phyloP scores from a whole-genome alignment of 2,329 filamentous ascomycete genomes.

The Fusarium sp. region DNA sequence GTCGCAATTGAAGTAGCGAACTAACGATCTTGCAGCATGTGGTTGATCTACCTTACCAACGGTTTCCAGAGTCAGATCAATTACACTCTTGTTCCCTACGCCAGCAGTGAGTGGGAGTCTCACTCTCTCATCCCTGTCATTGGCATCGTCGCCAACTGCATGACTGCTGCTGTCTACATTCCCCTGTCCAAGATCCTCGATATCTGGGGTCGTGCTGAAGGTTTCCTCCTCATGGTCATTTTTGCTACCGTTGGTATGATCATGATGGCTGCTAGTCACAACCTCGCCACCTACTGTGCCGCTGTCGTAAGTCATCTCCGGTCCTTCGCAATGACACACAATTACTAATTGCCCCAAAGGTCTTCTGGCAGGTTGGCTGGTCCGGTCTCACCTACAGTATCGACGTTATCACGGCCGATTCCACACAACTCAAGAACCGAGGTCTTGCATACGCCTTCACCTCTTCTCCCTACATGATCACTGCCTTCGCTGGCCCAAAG shows the following conservation, averaged over 20 bases:
- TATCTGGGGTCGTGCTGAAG: conserved; percentile 70
- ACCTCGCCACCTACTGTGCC: conserved; percentile 57
- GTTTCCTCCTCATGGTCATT: conserved; percentile 63
- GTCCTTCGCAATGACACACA: accelerated
- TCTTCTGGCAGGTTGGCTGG: conserved; percentile 71
- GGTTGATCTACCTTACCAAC: conserved; percentile 62
- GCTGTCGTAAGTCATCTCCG: conserved; percentile 50
- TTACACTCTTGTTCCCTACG: conserved; percentile 55
- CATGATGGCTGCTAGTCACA: conserved; percentile 68
- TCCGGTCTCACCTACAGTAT: conserved; percentile 70
- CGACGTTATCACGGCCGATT: conserved; percentile 73
- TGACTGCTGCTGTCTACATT: conserved; percentile 68
- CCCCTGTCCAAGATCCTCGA: conserved; percentile 71
- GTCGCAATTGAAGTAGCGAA: background rate
- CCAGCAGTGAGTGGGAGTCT: conserved; percentile 60
- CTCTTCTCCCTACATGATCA: conserved; percentile 58
- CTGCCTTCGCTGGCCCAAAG: conserved; percentile 50
- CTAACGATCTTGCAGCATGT: conserved; percentile 48
- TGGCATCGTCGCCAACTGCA: conserved; percentile 61
- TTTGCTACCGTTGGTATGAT: conserved; percentile 63
- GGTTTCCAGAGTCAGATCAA: conserved; percentile 57
- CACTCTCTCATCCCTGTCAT: conserved; percentile 66
- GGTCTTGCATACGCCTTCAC: conserved; percentile 53
- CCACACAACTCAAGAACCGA: conserved; percentile 55
- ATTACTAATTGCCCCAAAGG: conserved; percentile 42